Conservation (phyloP, 371 early-diverging fungal genomes). For the Basidiobolus meristosporus region DNA sequence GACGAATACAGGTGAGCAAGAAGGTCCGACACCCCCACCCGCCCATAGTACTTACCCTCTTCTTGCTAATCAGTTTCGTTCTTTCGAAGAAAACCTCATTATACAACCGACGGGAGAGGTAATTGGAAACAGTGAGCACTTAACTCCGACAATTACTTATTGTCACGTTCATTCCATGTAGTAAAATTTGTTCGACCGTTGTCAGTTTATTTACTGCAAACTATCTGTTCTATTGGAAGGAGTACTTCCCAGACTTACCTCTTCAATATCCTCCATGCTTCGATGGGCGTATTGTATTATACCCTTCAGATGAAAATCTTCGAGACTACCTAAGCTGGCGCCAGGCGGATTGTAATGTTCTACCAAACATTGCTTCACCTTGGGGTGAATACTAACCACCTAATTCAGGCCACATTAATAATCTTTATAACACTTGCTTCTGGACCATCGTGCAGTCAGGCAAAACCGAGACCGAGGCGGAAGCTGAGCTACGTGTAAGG, state of each 20-base stretch:
- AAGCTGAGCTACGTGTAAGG: constrained; percentile 35
- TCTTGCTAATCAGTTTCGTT: constrained; percentile 32
- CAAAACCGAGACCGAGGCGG: constrained; percentile 41
- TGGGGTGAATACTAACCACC: no score
- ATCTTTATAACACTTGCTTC: constrained; percentile 84
- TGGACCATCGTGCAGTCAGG: constrained; percentile 75
- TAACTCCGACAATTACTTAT: no score
- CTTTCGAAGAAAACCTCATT: constrained; percentile 38
- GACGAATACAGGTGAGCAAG: constrained; percentile 67
- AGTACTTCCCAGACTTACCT: constrained; percentile 39
- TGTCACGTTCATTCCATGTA: no score
- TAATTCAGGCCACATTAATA: constrained; percentile 51
- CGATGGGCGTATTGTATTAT: constrained; percentile 75
- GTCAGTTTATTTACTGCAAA: constrained; percentile 71
- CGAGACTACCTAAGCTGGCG: constrained; percentile 89
- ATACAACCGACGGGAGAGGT: constrained; percentile 60
- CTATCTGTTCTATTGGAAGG: constrained; percentile 66
- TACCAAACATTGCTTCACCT: no score
- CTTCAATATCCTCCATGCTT: constrained; percentile 74
- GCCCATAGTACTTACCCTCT: neutral
- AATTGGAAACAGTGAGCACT: constrained; percentile 2
- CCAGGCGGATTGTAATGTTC: constrained; percentile 76
- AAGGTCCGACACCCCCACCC: no score
- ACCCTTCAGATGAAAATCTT: constrained; percentile 61
- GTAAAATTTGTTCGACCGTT: constrained; percentile 72